phyloP scores from a whole-genome alignment of 306 rosid species.

The Hippophae rhamnoides region DNA sequence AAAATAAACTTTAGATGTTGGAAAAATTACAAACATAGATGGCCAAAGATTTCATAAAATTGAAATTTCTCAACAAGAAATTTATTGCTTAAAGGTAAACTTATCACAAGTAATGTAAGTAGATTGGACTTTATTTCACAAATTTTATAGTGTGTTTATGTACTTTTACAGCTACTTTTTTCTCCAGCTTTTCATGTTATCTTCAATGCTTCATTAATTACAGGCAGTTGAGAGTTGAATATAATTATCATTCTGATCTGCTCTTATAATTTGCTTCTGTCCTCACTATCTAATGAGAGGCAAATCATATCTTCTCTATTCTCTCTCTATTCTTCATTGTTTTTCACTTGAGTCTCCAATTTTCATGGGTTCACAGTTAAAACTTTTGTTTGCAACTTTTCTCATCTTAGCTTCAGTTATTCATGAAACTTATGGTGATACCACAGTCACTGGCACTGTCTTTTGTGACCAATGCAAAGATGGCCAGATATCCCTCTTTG shows the following conservation, averaged over 20 bases:
- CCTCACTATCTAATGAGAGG: slow-evolving; percentile 4
- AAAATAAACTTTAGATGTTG: no score
- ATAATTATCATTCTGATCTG: slow-evolving; percentile 6
- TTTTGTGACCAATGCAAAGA: slow-evolving; percentile 93
- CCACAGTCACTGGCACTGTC: slow-evolving; percentile 71
- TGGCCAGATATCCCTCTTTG: slow-evolving; percentile 61
- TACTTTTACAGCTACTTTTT: no score
- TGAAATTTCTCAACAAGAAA: no score
- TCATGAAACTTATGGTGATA: slow-evolving; percentile 39
- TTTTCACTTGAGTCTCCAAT: slow-evolving; percentile 14
- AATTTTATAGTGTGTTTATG: no score
- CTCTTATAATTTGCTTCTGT: slow-evolving; percentile 2
- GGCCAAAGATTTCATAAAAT: no score
- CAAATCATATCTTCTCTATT: slow-evolving; percentile 2
- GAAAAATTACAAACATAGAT: no score
- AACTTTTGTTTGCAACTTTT: slow-evolving; percentile 28
- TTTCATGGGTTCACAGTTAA: slow-evolving; percentile 44
- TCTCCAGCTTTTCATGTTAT: no score
- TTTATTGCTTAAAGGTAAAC: no score
- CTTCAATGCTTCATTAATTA: slow-evolving; percentile 20
- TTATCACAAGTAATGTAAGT: no score
- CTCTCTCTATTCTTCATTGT: slow-evolving; percentile 5
- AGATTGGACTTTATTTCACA: no score
- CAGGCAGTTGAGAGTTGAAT: slow-evolving; percentile 58
- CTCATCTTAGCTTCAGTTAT: slow-evolving; percentile 36